phyloP scores from a whole-genome alignment of 441 rosid genomes.

The Gossypium gossypioides region DNA sequence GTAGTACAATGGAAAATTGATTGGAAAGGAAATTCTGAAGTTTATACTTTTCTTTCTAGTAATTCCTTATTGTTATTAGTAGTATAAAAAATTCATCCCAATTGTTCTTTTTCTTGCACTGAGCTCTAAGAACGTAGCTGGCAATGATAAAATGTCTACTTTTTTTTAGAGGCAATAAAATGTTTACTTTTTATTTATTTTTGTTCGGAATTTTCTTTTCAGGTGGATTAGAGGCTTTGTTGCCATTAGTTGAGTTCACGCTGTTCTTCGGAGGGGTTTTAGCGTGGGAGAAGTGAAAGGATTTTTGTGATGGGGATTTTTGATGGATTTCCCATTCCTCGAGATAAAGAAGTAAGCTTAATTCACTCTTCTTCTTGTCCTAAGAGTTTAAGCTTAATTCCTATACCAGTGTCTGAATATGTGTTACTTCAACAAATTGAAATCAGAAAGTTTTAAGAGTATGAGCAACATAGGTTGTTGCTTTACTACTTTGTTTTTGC shows the following conservation, averaged over 20 bases:
- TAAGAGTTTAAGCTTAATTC: neutral
- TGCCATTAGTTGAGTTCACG: conserved; percentile 26
- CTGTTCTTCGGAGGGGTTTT: conserved; percentile 5
- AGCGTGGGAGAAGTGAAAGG: conserved; percentile 21
- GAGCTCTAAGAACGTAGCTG: neutral
- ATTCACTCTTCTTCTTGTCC: conserved; percentile 6
- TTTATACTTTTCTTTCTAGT: neutral
- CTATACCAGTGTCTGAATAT: neutral
- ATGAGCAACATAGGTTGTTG: neutral
- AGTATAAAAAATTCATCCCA: neutral
- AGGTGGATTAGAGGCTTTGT: conserved; percentile 21
- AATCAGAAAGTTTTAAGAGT: neutral
- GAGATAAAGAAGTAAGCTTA: conserved; percentile 64
- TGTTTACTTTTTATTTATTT: neutral
- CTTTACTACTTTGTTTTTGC: neutral
- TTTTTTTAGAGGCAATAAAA: neutral
- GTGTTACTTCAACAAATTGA: neutral
- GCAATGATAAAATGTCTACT: neutral
- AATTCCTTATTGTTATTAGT: neutral
- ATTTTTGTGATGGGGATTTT: conserved; percentile 56
- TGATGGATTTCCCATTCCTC: conserved; percentile 85
- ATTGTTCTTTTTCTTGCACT: neutral
- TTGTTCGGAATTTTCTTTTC: conserved; percentile 1
- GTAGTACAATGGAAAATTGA: neutral
- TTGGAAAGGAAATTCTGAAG: neutral